Evolutionary conservation across 2,329 filamentous ascomycete genomes (phyloP).

Genomic region (Phialocephala sp.): DNA sequence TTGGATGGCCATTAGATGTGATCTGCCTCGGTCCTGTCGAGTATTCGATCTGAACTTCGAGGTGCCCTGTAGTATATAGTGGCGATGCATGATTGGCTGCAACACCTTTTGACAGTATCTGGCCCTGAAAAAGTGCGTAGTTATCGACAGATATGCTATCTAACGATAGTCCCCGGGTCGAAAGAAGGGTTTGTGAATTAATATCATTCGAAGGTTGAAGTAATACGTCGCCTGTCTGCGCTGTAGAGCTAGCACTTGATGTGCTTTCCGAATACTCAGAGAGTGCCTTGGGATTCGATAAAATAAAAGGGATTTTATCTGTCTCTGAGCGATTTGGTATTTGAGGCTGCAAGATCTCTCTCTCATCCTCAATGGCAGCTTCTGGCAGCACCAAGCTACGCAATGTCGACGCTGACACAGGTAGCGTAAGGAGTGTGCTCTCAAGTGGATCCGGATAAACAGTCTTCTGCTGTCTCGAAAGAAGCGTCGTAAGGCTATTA

Average conservation of each 20-base stretch:
- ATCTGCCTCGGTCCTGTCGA: not conserved
- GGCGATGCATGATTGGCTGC: constrained; percentile 8
- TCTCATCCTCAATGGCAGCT: constrained; percentile 8
- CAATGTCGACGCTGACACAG: constrained; percentile 13
- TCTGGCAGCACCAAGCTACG: not conserved
- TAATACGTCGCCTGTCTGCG: not conserved
- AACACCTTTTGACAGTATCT: constrained; percentile 9
- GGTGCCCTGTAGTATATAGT: constrained; percentile 9
- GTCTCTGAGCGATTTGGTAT: not conserved
- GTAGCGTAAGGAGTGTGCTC: constrained; percentile 17
- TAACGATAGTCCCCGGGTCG: not conserved
- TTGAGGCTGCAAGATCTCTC: not conserved
- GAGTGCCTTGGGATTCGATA: not conserved
- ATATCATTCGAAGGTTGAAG: constrained; percentile 6
- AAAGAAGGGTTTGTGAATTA: not conserved
- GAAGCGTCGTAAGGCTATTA: constrained; percentile 13
- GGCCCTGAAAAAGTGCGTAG: constrained; percentile 10
- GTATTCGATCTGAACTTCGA: constrained; percentile 17
- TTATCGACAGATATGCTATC: constrained; percentile 7
- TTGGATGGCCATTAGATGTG: not conserved
- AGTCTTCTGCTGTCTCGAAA: constrained; percentile 15
- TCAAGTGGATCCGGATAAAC: constrained; percentile 17
- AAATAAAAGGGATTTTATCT: not conserved
- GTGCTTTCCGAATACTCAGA: constrained; percentile 1
- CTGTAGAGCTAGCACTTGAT: not conserved